Evolutionary conservation across 192 early-diverging fungal genomes (phyloP).

Genomic region (Geranomyces michiganensis): DNA sequence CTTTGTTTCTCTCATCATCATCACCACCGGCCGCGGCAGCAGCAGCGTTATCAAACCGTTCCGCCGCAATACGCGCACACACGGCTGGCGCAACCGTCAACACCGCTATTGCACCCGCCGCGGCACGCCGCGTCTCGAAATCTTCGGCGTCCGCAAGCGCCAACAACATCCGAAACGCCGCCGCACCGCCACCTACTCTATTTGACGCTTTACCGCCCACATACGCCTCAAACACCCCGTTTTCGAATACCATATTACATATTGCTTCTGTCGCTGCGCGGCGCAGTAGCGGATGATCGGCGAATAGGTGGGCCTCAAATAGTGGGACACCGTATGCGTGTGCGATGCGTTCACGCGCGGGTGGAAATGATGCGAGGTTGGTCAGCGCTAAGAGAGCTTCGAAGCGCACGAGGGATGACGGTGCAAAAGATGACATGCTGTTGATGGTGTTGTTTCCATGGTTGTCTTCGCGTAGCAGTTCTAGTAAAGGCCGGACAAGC

Average conservation of each 20-base stretch:
- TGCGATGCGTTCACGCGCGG: constrained; percentile 55
- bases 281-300: constrained; percentile 75
- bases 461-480: constrained; percentile 58
- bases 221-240: constrained; percentile 78
- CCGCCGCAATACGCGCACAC: constrained; percentile 59
- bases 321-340: constrained; percentile 64
- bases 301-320: constrained; percentile 80
- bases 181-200: constrained; percentile 7
- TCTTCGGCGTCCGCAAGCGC: constrained; percentile 90
- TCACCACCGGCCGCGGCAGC: constrained; percentile 43
- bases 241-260: constrained; percentile 91
- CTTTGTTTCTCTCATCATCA: constrained; percentile 19
- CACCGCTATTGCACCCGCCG: constrained; percentile 84
- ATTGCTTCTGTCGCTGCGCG: constrained; percentile 88
- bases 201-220: constrained; percentile 44
- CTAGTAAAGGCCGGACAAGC: constrained; percentile 72
- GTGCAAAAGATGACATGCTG: neutral
- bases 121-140: constrained; percentile 77
- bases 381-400: constrained; percentile 93
- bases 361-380: constrained; percentile 77
- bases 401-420: constrained; percentile 67
- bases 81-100: constrained; percentile 60
- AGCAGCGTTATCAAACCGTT: constrained; percentile 26
- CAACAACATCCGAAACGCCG: constrained; percentile 67
- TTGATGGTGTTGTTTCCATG: constrained; percentile 16